Base-by-base conservation (phyloP, 2,329 filamentous ascomycete species). In the Coniochaeta prunicola region DNA sequence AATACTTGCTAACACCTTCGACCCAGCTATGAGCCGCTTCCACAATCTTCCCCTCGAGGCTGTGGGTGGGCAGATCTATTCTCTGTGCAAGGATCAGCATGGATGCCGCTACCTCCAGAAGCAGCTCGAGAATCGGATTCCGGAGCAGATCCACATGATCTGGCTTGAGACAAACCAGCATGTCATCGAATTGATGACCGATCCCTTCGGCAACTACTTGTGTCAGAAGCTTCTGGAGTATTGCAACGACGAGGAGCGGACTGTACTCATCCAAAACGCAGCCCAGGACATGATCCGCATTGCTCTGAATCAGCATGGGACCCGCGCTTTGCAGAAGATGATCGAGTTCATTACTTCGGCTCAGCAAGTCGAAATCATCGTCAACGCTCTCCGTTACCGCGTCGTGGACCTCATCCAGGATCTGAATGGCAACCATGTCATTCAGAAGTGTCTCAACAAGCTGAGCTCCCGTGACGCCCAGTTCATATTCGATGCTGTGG, bases 151-250 rank as follows among this genome's bases (percentile, higher is more conserved):
- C 57, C 89, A 96, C 72, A 87, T 92, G 79, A 97, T 99, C 72
- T 99, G 96, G 80, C 80, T 88, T 31, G 94, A 99, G 79, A 96
- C 92, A 57, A 91, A 93, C 70, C 83, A 89, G 69, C 92, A 97
- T 72, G 92, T 99, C 66, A 88, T 96, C 63, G 94, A 99, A 78
- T 81, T 99, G 64, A 99, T 99, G 94, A 97, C 92, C 61, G 93
- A 99, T 75, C 93, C 94, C 10, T 99, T 99, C 73, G 94, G 94
- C 72, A 99, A 99, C 80, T 99, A 99, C 75, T 86, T 99, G 65
- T 97, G 93, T 80, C 94, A 99, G 80, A 99, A 97, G 82, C 80
- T 99, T 62, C 84, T 99, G 33, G 94, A 99, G 76, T 96, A 88
- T 73, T 93, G 91, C 76, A 96, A 91, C 71, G 90, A 97, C 69